A percentile compares a stretch with the other conserved stretches of the same genome.
These are phyloP conservation scores for Mortierella sp. DNA, from an alignment of 371 early-diverging fungal species.

Conservation along the genomic window DNA sequence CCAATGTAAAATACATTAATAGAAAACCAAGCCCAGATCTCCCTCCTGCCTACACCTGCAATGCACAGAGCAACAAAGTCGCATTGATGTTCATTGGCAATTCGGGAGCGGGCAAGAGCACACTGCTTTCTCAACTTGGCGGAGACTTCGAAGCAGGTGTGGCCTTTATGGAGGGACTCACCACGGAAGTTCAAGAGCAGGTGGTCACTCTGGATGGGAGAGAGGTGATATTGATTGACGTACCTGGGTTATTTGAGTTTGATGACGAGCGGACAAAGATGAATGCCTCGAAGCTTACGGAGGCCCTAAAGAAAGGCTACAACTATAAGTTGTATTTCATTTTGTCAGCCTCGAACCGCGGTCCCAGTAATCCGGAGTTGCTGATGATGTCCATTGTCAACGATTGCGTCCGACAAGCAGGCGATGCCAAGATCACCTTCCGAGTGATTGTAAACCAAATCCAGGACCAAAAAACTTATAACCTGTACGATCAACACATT, in stretches of 20 bases:
- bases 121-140: constrained; percentile 16
- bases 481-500: constrained; percentile 5
- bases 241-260: constrained; percentile 22
- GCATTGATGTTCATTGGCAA: constrained; percentile 18
- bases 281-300: constrained; percentile 6
- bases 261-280: not conserved
- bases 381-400: constrained; percentile 21
- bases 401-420: constrained; percentile 11
- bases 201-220: not conserved
- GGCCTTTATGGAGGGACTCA: constrained; percentile 10
- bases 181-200: constrained; percentile 1
- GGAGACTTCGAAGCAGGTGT: constrained; percentile 19
- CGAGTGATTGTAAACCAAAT: constrained; percentile 14
- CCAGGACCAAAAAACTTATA: not conserved
- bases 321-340: constrained; percentile 18
- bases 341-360: constrained; percentile 18
- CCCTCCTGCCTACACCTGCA: too few relatives aligned
- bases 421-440: constrained; percentile 42
- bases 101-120: constrained; percentile 19
- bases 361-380: constrained; percentile 4
- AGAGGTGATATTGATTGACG: constrained; percentile 8
- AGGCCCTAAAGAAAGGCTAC: constrained; percentile 10
- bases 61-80: not conserved
- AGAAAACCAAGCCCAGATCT: too few relatives aligned
- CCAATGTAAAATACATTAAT: too few relatives aligned